phyloP scores from a whole-genome alignment of 805 yeast species.

The Candida hungchunana region DNA sequence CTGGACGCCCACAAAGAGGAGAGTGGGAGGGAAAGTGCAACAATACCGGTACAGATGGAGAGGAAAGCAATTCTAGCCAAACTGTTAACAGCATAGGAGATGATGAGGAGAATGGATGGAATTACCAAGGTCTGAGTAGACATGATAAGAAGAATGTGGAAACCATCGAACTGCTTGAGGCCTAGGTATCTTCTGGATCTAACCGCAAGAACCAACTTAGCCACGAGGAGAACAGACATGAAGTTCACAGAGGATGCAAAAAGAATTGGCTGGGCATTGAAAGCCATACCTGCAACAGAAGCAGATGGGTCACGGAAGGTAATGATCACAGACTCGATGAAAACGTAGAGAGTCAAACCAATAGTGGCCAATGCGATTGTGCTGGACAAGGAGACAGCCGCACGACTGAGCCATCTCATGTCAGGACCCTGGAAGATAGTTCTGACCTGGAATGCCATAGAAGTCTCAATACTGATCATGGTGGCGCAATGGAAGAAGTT shows the following conservation, averaged over 20 bases:
- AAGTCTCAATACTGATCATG: conserved; percentile 54
- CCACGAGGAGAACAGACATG: conserved; percentile 53
- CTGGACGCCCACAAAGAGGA: conserved; percentile 88
- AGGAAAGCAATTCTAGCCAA: conserved; percentile 37
- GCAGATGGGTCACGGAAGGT: conserved; percentile 26
- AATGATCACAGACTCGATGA: conserved; percentile 39
- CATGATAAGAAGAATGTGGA: conserved; percentile 80
- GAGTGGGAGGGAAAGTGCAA: conserved; percentile 72
- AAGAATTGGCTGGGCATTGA: conserved; percentile 52
- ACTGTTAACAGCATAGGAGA: conserved; percentile 41
- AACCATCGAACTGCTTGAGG: conserved; percentile 72
- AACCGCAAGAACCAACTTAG: conserved; percentile 67
- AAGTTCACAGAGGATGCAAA: conserved; percentile 67
- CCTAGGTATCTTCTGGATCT: conserved; percentile 74
- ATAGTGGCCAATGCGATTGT: conserved; percentile 50
- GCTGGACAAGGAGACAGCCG: conserved; percentile 35
- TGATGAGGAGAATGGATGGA: conserved; percentile 66
- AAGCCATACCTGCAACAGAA: conserved; percentile 34
- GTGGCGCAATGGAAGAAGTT: conserved; percentile 57
- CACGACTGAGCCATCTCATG: conserved; percentile 35
- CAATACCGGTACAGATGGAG: conserved; percentile 55
- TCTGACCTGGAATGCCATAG: conserved; percentile 67
- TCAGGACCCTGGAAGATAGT: conserved; percentile 64
- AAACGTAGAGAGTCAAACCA: conserved; percentile 54
- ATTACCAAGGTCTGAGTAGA: conserved; percentile 74